phyloP scores from a whole-genome alignment of 2,329 filamentous ascomycete species.

The Claviceps paspali region DNA sequence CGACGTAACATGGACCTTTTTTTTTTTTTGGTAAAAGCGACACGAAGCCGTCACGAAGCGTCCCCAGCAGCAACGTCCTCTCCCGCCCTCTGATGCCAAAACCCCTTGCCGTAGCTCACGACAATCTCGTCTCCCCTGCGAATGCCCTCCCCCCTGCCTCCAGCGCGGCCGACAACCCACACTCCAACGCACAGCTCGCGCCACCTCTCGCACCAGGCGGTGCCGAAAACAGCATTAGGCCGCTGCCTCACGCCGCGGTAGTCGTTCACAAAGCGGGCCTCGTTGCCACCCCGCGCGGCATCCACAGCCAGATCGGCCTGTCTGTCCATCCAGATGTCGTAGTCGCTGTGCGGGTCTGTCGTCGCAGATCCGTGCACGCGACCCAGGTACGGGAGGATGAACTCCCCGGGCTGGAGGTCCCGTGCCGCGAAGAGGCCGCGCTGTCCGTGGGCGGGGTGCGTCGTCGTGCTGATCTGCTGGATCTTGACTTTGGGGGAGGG shows the following conservation, averaged over 20 bases:
- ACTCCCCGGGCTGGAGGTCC: constrained; percentile 34
- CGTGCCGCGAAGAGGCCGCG: constrained; percentile 43
- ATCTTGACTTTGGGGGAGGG: constrained; percentile 39
- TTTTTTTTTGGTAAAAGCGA: no score
- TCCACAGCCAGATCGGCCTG: constrained; percentile 44
- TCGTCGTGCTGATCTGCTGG: constrained; percentile 30
- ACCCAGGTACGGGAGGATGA: constrained; percentile 49
- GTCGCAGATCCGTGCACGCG: constrained; percentile 30
- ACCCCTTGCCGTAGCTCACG: constrained; percentile 53
- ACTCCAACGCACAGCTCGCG: constrained; percentile 41
- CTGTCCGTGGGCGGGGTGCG: constrained; percentile 44
- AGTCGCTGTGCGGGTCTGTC: constrained; percentile 25
- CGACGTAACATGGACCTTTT: no score
- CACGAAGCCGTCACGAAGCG: not conserved
- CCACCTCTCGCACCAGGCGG: constrained; percentile 38
- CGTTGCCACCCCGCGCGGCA: constrained; percentile 41
- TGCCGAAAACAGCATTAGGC: constrained; percentile 43
- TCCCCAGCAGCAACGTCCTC: constrained; percentile 5
- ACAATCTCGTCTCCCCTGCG: constrained; percentile 47
- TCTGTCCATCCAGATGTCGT: constrained; percentile 48
- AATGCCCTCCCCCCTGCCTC: constrained; percentile 15
- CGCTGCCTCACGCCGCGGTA: constrained; percentile 40
- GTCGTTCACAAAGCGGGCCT: constrained; percentile 53
- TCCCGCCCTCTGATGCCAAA: constrained; percentile 34
- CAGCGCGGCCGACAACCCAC: constrained; percentile 32